Base-by-base conservation (phyloP, 1,284 basidiomycete species). In the Pseudozyma flocculosa region DNA sequence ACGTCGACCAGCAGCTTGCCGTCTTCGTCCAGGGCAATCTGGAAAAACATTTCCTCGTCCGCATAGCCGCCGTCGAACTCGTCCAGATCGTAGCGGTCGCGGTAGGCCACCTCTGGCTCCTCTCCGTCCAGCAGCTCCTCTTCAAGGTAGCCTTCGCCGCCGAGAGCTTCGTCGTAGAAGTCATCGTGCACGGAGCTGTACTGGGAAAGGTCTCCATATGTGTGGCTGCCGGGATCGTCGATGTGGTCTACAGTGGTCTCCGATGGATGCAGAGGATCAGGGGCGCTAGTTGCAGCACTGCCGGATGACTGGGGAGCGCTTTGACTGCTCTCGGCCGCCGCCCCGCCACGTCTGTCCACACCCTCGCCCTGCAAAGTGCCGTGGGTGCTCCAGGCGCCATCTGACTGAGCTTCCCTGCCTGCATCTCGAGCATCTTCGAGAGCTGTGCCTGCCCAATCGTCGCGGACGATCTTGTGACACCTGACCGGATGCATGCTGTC, bases 141-240 rank as follows among this genome's bases (percentile, higher is more conserved):
- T 17, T 52, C 58, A 13, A 50, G 14, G 8, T 49, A 50, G 2
- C 61, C 61, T 13, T 45, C 57, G 2, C 45, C 57, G 18, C 61
- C 61, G 1, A 56, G 42, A 2, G 53, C 61, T 39, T 65, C 58
- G 26, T 66, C 58, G 52, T 54, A 66, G 41, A 45, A 61, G 49
- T 66, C 62, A 22, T 66, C 62, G 29, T 66, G 51, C 17, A 58
- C 49, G 14, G 58, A 61, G n/a, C 44, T 53, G 47, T 50, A 66
- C 13, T 52, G 58, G 10, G 62, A 61, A 1, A 56, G 51, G 43
- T 61, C 58, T 34, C 62, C 62, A 39, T 47, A 61, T 1, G 62
- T 66, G 29, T 68, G 65, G 17, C 40, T 14, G n/a, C 24, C 45
- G 17, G 21, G 24, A 3, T 40, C 42, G 4, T 23, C 43, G 4